A percentile compares a stretch with the other conserved stretches of the same genome.
These are phyloP conservation scores for Pisolithus marmoratus DNA, from an alignment of 768 basidiomycete species.

Conservation along the genomic window DNA sequence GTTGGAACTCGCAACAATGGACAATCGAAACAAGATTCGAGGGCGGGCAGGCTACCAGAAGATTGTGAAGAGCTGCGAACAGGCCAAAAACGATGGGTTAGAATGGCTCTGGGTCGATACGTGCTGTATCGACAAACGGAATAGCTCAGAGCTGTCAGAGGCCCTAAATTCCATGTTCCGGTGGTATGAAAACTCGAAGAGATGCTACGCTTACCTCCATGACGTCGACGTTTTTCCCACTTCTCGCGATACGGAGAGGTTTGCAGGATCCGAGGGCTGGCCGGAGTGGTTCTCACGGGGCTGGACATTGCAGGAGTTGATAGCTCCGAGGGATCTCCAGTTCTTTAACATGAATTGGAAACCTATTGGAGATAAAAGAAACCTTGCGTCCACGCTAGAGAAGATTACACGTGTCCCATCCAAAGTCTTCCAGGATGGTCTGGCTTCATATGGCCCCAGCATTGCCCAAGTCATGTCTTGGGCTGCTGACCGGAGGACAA, in stretches of 20 bases:
- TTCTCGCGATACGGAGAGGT: neutral
- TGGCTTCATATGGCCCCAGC: neutral
- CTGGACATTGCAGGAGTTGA: constrained; percentile 6
- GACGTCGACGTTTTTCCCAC: neutral
- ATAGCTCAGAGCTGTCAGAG: constrained; percentile 15
- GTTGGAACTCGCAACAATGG: neutral
- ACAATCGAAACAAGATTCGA: neutral
- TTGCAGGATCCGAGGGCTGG: neutral
- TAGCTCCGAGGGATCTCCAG: constrained; percentile 11
- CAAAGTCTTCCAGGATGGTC: neutral
- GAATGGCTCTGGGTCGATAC: constrained; percentile 12
- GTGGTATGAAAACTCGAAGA: constrained; percentile 13
- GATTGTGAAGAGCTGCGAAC: neutral
- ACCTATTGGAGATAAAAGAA: neutral
- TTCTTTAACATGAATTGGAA: constrained; percentile 14
- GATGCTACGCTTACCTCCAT: constrained; percentile 13
- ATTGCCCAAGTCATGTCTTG: constrained; percentile 9
- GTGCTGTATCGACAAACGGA: constrained; percentile 14
- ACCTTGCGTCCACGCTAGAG: neutral
- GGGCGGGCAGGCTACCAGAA: neutral
- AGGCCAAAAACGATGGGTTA: constrained; percentile 3
- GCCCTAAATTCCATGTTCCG: constrained; percentile 12
- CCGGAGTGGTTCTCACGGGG: constrained; percentile 13
- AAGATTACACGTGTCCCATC: neutral
- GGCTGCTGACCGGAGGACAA: constrained; percentile 15